Evolutionary conservation across 106 monocot genomes (phyloP), one percentile per base, ranked within the genome.

Genomic region (Allium sativum): DNA sequence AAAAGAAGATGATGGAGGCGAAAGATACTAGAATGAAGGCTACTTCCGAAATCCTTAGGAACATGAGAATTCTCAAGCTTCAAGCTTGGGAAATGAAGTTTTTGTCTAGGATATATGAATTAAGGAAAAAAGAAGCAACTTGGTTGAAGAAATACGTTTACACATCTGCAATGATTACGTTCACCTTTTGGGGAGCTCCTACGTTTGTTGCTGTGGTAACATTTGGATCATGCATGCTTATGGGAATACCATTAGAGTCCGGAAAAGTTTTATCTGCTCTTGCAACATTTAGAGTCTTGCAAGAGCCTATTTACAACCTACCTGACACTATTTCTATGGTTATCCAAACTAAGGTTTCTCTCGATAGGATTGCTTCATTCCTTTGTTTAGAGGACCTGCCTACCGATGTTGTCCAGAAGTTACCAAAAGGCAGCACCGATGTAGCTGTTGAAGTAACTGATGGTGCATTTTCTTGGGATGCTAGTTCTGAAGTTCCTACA

Each of bases 51-150:
- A 80, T 96, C 9, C 21, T 96, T 45, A 81, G 80, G 59, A 96
- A 85, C 69, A 96, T 96, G 96, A 77, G 82, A 52, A 91, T 91
- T 76, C 82, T 96, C 54, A 96, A 96, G 71, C 84, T 96, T 43
- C 91, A 96, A 60, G 90, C 76, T 12, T 96, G 87, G 96, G 96
- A 96, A 66, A 91, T 91, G 91, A 87, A 91, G 72, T 96, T 91
- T 67, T 74, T 96, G 55, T 78, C 81, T n/a, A 91, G 64, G 70
- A 91, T 87, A 41, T 48, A 63, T 14, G 79, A 88, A 48, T 55
- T 96, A 17, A 74, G 96, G 65, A 72, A 91, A 56, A 66, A 59
- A 0, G 96, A 96, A 70, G 59, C 75, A 7, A 67, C 20, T 58
- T 96, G 96, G 96, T 44, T 96, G 42, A 91, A 65, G 61, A 90